phyloP scores from a whole-genome alignment of 371 early-diverging fungal species.

The Rhizopus stolonifer region DNA sequence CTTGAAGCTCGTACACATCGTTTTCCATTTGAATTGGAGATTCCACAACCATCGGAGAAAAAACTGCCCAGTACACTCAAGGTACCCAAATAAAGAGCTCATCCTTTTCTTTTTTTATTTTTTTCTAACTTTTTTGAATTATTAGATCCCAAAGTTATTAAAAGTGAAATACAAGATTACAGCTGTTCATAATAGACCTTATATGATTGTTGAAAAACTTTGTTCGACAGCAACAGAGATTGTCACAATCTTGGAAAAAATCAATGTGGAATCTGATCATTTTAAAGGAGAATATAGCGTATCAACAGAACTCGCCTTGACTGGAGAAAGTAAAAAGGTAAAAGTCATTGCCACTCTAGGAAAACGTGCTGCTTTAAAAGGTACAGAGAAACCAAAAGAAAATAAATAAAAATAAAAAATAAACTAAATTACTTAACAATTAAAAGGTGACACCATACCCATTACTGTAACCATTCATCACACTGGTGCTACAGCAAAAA shows the following conservation, averaged over 20 bases:
- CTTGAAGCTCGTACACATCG: constrained; percentile 42
- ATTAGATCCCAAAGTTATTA: constrained; percentile 26
- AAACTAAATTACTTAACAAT: not conserved
- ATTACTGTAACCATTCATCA: constrained; percentile 35
- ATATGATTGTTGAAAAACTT: constrained; percentile 15
- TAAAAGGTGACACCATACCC: constrained; percentile 42
- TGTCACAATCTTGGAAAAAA: constrained; percentile 37
- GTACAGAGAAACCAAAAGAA: constrained; percentile 16
- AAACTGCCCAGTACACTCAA: constrained; percentile 42
- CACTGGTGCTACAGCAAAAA: constrained; percentile 21
- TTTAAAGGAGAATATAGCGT: constrained; percentile 24
- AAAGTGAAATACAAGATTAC: constrained; percentile 31
- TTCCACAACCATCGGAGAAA: constrained; percentile 24
- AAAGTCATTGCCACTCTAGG: constrained; percentile 29
- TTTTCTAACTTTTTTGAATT: no score
- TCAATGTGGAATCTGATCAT: constrained; percentile 34
- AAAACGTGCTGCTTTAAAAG: constrained; percentile 43
- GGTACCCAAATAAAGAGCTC: constrained; percentile 16
- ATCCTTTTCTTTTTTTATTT: no score
- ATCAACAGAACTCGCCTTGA: constrained; percentile 15
- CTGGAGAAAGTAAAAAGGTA: constrained; percentile 17
- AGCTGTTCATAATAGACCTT: constrained; percentile 31
- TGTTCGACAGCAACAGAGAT: constrained; percentile 21
- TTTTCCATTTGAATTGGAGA: constrained; percentile 42
- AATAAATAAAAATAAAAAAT: no score